Percentiles rank a stretch among this genome's conserved stretches.
phyloP scores from a whole-genome alignment of 176 grass and related monocot species.

The Aechmea fasciata region DNA sequence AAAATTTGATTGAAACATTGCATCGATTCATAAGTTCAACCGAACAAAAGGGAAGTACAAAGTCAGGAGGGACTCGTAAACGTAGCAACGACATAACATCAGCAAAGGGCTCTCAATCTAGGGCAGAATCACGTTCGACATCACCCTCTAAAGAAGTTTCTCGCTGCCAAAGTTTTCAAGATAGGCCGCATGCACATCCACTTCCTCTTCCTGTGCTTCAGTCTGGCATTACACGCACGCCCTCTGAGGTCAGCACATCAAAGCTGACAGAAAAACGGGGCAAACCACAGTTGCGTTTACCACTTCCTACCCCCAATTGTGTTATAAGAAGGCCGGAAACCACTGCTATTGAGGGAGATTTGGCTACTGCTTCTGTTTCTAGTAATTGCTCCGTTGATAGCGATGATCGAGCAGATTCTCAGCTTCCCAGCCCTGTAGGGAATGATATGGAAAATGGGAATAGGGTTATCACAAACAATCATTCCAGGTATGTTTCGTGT shows the following conservation, averaged over 20 bases:
- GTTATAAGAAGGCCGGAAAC: slow-evolving; percentile 45
- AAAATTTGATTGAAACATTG: slow-evolving; percentile 83
- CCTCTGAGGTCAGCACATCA: slow-evolving; percentile 64
- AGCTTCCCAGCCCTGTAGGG: slow-evolving; percentile 62
- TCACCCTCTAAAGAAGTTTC: slow-evolving; percentile 83
- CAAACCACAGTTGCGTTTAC: slow-evolving; percentile 54
- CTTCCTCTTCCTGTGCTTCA: slow-evolving; percentile 65
- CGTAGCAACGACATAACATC: slow-evolving; percentile 32
- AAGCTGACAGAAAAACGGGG: slow-evolving; percentile 84
- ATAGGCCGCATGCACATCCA: slow-evolving; percentile 52
- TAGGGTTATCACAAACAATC: slow-evolving; percentile 36
- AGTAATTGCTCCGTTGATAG: slow-evolving; percentile 88
- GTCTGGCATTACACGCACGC: slow-evolving; percentile 38
- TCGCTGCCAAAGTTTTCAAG: slow-evolving; percentile 92
- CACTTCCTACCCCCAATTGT: slow-evolving; percentile 54
- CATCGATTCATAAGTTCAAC: slow-evolving; percentile 76
- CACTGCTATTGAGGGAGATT: slow-evolving; percentile 42
- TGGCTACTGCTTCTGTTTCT: slow-evolving; percentile 66
- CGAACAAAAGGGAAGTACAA: slow-evolving; percentile 65
- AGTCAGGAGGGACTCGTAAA: slow-evolving; percentile 52
- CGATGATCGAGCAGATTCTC: slow-evolving; percentile 66
- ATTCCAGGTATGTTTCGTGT: slow-evolving; percentile 23
- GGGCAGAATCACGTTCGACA: slow-evolving; percentile 71
- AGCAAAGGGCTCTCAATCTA: slow-evolving; percentile 76
- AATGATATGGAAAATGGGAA: slow-evolving; percentile 52